Percentiles rank a stretch among this genome's conserved stretches.
phyloP scores from a whole-genome alignment of 1,284 basidiomycete genomes.

The Phellopilus nigrolimitatus region DNA sequence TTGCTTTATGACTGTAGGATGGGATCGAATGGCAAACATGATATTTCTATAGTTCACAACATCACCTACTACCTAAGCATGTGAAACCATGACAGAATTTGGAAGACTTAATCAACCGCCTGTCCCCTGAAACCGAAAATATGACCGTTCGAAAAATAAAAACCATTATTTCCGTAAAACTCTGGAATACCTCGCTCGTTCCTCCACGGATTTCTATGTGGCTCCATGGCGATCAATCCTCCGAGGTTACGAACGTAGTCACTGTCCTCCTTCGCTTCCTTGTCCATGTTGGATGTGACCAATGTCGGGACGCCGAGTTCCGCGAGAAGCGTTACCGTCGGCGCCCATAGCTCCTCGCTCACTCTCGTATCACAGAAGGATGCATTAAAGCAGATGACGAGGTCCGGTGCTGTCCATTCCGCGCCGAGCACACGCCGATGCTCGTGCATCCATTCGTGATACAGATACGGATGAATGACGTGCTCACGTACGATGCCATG shows the following conservation, averaged over 20 bases:
- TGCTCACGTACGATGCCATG: background rate
- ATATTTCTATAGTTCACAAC: no score
- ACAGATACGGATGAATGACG: background rate
- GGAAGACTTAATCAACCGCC: background rate
- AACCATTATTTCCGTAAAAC: slow-evolving; percentile 1
- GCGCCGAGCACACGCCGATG: background rate
- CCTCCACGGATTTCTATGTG: slow-evolving; percentile 7
- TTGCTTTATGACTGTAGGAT: no score
- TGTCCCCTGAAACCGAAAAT: background rate
- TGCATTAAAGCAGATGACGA: slow-evolving; percentile 1
- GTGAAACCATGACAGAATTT: no score
- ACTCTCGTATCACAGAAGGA: background rate
- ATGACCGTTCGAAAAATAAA: background rate
- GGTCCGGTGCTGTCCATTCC: background rate
- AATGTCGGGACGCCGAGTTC: slow-evolving; percentile 6
- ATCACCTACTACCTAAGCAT: no score
- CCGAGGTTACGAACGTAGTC: background rate
- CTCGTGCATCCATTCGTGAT: slow-evolving; percentile 5
- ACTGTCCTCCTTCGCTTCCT: background rate
- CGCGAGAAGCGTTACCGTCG: slow-evolving; percentile 1
- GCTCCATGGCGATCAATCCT: background rate
- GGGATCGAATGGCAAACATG: no score
- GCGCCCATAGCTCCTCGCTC: background rate
- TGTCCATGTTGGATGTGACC: background rate
- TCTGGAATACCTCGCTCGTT: slow-evolving; percentile 2